Evolutionary conservation across 2,329 filamentous ascomycete species (phyloP).

Genomic region (Sarocladium oryzae): DNA sequence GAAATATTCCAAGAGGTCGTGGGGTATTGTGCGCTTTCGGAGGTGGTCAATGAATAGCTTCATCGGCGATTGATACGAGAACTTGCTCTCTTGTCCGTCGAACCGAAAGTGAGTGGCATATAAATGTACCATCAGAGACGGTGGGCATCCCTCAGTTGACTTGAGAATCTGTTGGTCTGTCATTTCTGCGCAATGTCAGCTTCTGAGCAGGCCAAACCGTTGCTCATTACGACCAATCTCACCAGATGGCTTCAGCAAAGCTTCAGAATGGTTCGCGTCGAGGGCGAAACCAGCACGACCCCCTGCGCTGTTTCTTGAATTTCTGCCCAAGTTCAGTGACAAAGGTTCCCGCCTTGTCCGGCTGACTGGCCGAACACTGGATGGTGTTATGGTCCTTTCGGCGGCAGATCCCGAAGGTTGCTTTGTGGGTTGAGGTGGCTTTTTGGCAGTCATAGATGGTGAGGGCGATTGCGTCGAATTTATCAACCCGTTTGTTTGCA

Average conservation of each 20-base stretch:
- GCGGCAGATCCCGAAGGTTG: conserved; percentile 19
- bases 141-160: conserved; percentile 67
- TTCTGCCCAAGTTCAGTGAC: conserved; percentile 29
- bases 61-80: conserved; percentile 91
- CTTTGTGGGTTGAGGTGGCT: conserved; percentile 34
- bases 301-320: conserved; percentile 44
- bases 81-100: conserved; percentile 89
- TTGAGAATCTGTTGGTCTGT: conserved; percentile 73
- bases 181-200: conserved; percentile 49
- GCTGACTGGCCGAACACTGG: conserved; percentile 43
- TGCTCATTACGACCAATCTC: conserved; percentile 13
- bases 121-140: conserved; percentile 81
- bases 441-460: conserved; percentile 52
- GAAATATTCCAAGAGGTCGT: conserved; percentile 80
- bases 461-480: conserved; percentile 55
- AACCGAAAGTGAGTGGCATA: conserved; percentile 84
- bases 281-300: conserved; percentile 41
- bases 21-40: conserved; percentile 69
- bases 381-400: conserved; percentile 31
- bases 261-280: conserved; percentile 33
- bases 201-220: not conserved
- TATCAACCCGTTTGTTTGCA: conserved; percentile 58
- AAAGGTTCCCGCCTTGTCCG: conserved; percentile 49
- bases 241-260: conserved; percentile 49
- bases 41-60: conserved; percentile 72